Evolutionary conservation across 2,329 filamentous ascomycete species (phyloP), one percentile per base, ranked within the genome.

Genomic region (Penicillium brasilianum): DNA sequence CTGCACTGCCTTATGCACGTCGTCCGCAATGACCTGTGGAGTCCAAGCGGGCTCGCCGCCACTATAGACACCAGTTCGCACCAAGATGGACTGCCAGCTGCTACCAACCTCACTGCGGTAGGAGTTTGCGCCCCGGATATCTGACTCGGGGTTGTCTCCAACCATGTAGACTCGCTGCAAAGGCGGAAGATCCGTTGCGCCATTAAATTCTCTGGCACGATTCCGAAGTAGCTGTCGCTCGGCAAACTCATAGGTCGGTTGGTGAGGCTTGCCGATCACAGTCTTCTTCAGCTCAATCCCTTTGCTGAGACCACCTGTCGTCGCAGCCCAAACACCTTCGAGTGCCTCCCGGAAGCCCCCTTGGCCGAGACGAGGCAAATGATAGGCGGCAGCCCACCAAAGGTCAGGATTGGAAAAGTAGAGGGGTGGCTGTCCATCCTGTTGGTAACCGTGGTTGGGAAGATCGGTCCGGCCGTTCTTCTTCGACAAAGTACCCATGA

Each of bases 351-450:
- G 87, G 77, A 98, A 98, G 0, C 91, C 93, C 18, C 95, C 95
- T 76, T 97, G 95, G 0, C 94, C 95, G 44, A 98, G 85, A 5
- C 95, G 89, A 32, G 94, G 92, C 53, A 94, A 85, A 62, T 90
- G 91, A 76, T 96, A 94, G 36, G 86, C 86, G 0, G 93, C 90
- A 55, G 92, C 90, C 93, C 93, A 99, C 71, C 93, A 85, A 3
- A 98, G 81, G 77, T 99, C 95, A 1, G 91, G 87, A 76, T 98
- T 98, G 49, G 89, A 93, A 76, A 96, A 97, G 81, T 90, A 96
- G 7, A 98, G 79, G 18, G 82, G 82, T 0, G 95, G 92, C 75
- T 97, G 93, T 1, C 85, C 85, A 74, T 96, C 91, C 66, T 88
- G 85, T 72, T 93, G 91, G 83, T 90, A 97, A n/a, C 92, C 92